Evolutionary conservation across 2,329 filamentous ascomycete genomes (phyloP), one percentile per base, ranked within the genome.

Genomic region (Penicillium sp.): DNA sequence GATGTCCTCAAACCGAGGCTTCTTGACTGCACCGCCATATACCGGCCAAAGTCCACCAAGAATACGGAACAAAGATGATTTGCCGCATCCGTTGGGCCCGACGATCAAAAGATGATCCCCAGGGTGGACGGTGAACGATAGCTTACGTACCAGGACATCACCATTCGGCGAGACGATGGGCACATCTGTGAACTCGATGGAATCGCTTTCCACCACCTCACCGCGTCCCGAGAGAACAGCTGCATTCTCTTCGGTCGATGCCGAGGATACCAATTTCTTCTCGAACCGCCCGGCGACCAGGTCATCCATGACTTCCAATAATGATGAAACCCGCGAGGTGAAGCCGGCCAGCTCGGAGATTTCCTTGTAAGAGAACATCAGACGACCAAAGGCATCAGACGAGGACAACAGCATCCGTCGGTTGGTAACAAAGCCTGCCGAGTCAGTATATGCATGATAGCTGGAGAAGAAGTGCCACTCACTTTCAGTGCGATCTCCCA

Each of bases 351-450:
- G 73, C 64, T 98, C 90, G 61, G 90, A 95, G 46, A 98, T 83
- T 61, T 98, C 92, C 54, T 95, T 89, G 73, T 95, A 96, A 2
- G 86, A 94, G 67, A 95, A 95, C 89, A 95, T 95, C 48, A 96
- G 74, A 42, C 92, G 83, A 1, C 90, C 90, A 58, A 95, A 95
- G 15, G 90, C 90, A 60, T 98, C 92, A 0, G 90, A 96, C 1
- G 88, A 92, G 26, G 86, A 90, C 4, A 98, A 74, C 9, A 98
- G 74, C 76, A 98, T 85, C 41, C 92, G 77, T 30, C 92, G 75
- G 61, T 96, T 98, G 1, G 90, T 98, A 27, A 98, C 85, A 56
- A 98, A 96, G 43, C 80, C 82, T 72, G 9, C 9, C 27, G 20
- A 35, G 16, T 37, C 14, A 35, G 35, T 22, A 22, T 12, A 12